phyloP scores from a whole-genome alignment of 1,139 yeast genomes.

The Hansenula lynferdii region DNA sequence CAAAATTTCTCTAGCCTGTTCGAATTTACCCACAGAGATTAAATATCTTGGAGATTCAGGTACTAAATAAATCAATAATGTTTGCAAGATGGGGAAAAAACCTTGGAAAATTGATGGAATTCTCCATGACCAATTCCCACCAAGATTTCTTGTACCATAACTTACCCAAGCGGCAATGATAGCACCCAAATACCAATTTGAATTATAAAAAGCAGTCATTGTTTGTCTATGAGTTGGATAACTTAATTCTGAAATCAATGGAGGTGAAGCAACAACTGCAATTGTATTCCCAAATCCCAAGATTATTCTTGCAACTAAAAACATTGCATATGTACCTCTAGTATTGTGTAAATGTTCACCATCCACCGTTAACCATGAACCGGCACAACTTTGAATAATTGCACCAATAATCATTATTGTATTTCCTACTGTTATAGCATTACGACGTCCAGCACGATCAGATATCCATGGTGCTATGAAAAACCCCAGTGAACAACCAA shows the following conservation, averaged over 20 bases:
- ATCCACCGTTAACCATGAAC: slow-evolving; percentile 18
- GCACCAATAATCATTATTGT: slow-evolving; percentile 40
- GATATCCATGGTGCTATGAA: slow-evolving; percentile 30
- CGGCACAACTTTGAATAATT: slow-evolving; percentile 37
- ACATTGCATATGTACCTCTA: slow-evolving; percentile 33
- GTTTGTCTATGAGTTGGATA: slow-evolving; percentile 43
- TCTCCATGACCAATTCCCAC: slow-evolving; percentile 37
- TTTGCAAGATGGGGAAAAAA: slow-evolving; percentile 32
- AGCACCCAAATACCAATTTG: slow-evolving; percentile 52
- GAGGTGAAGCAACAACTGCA: slow-evolving; percentile 37
- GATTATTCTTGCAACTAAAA: slow-evolving; percentile 42
- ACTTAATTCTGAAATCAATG: slow-evolving; percentile 37
- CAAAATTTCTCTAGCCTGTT: slow-evolving; percentile 47
- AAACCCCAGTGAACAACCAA: slow-evolving; percentile 33
- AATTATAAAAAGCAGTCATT: slow-evolving; percentile 44
- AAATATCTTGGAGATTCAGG: slow-evolving; percentile 82
- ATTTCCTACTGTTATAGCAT: slow-evolving; percentile 35
- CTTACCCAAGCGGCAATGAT: slow-evolving; percentile 54
- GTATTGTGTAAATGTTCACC: slow-evolving; percentile 9
- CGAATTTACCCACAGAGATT: slow-evolving; percentile 48
- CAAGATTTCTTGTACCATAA: slow-evolving; percentile 33
- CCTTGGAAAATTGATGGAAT: slow-evolving; percentile 38
- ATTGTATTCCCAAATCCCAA: slow-evolving; percentile 45
- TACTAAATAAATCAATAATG: slow-evolving; percentile 32
- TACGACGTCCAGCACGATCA: slow-evolving; percentile 45